Evolutionary conservation across 441 rosid species (phyloP), one percentile per base, ranked within the genome.

Genomic region (Gossypium schwendimanii): DNA sequence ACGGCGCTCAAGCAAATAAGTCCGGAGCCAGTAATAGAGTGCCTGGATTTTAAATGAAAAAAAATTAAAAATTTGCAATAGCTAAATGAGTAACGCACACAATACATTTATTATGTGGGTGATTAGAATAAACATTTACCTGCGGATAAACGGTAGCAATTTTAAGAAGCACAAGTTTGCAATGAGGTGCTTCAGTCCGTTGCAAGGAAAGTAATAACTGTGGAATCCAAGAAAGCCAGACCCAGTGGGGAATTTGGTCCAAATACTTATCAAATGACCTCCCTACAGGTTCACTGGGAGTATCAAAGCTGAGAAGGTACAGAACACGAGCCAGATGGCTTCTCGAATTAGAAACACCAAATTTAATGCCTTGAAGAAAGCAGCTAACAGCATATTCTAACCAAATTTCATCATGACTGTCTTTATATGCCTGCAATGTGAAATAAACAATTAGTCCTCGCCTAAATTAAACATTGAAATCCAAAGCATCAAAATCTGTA

Each of bases 141-240:
- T 96, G 99, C 14, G 99, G 98, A 82, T 87, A 96, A 31, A 89
- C 89, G 36, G 91, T 76, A 62, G 98, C 98, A 73, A 93, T 87
- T 81, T 89, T 96, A 76, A 89, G 83, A 54, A 96, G 87, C 71
- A 93, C 98, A 75, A 88, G 90, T 91, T 96, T 96, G 89, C 98
- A 87, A 76, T 92, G 99, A 72, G 98, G 90, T 73, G 98, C 98
- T 82, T 96, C 98, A 26, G 90, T 82, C 87, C 1, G 88, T 89
- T 94, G 99, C 79, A 96, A 83, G 78, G 99, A 96, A 77, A 96
- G 97, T 78, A 96, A 84, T 47, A 96, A 81, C 81, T 96, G 99
- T 28, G 98, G 99, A 78, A 96, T 92, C 99, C 98, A 96, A 75
- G 97, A 86, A 81, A 93, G 97, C 99, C 99, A 96, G 75, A 90